Percentiles rank a stretch among this genome's conserved stretches.
Conservation (phyloP, 192 early-diverging fungal species). For the Allomyces arbusculus region DNA sequence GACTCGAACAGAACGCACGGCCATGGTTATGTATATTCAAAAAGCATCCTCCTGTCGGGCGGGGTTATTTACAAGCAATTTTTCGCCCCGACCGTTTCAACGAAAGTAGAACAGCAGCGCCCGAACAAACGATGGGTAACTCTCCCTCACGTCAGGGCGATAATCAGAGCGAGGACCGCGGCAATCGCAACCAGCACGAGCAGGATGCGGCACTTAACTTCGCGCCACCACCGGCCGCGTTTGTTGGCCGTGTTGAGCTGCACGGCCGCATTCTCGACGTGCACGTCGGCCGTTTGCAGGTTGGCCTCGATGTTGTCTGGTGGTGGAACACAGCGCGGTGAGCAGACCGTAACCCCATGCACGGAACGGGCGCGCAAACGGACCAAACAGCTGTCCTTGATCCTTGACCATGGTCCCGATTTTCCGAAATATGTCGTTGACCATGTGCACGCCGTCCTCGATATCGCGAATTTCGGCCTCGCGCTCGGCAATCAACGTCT, state of each 20-base stretch:
- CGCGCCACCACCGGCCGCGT: slow-evolving; percentile 55
- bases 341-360: neutral
- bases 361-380: slow-evolving; percentile 5
- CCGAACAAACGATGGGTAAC: neutral
- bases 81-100: neutral
- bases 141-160: neutral
- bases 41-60: neutral
- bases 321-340: neutral
- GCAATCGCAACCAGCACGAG: slow-evolving; percentile 51
- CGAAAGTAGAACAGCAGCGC: neutral
- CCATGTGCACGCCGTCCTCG: slow-evolving; percentile 75
- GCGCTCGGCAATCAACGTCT: slow-evolving; percentile 76
- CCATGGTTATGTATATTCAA: too few species aligned
- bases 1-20: too few species aligned
- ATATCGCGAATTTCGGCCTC: slow-evolving; percentile 82
- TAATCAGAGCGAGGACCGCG: slow-evolving; percentile 36
- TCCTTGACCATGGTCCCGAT: slow-evolving; percentile 91
- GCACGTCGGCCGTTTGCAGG: slow-evolving; percentile 57
- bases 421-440: slow-evolving; percentile 95
- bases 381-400: slow-evolving; percentile 78
- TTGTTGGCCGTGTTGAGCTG: slow-evolving; percentile 62
- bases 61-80: neutral
- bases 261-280: slow-evolving; percentile 55
- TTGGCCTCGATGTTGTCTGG: slow-evolving; percentile 89
- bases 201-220: slow-evolving; percentile 65